Conservation (phyloP, 2,329 filamentous ascomycete genomes). For the Cadophora malorum region DNA sequence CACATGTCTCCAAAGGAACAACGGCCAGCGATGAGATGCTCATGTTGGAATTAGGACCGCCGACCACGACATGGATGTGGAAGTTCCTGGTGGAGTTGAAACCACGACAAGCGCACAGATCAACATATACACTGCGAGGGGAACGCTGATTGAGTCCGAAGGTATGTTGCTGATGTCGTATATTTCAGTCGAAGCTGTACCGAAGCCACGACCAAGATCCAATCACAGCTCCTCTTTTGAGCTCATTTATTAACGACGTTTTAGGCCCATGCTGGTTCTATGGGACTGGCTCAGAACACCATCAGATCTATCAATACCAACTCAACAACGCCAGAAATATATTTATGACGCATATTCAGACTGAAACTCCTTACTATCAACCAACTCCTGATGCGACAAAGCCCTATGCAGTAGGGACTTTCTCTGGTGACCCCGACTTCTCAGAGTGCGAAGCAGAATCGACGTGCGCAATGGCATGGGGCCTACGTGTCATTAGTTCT, state of each 20-base stretch:
- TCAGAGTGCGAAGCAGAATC: conserved; percentile 23
- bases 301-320: conserved; percentile 69
- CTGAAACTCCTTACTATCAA: conserved; percentile 75
- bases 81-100: neutral
- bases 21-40: too few species aligned
- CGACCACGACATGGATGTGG: conserved; percentile 33
- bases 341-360: conserved; percentile 69
- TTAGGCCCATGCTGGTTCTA: neutral
- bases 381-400: conserved; percentile 51
- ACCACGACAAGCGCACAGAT: conserved; percentile 1
- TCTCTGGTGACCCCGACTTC: neutral
- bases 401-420: neutral
- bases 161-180: conserved; percentile 68
- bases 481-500: conserved; percentile 61
- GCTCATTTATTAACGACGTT: too few species aligned
- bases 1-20: too few species aligned
- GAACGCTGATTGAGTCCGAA: conserved; percentile 53
- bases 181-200: conserved; percentile 54
- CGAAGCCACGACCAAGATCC: too few species aligned
- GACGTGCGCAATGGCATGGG: conserved; percentile 57
- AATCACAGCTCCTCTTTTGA: too few species aligned
- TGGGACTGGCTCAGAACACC: neutral
- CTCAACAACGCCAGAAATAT: conserved; percentile 64
- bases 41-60: neutral
- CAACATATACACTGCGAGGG: conserved; percentile 3